phyloP scores from a whole-genome alignment of 108 stramenopile species.

The Fragilaria radians region DNA sequence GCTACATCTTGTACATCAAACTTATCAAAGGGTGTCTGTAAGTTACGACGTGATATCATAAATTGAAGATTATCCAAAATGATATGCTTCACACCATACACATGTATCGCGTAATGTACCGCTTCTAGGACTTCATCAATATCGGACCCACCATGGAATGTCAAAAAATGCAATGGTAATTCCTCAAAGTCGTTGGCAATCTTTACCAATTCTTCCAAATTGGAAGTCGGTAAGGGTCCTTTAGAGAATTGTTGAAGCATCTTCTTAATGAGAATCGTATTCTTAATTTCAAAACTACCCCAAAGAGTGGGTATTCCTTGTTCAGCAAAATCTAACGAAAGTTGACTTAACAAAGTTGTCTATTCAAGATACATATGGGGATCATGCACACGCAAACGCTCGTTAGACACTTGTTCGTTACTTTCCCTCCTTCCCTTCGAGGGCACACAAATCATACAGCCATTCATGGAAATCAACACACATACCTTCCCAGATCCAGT shows the following conservation, averaged over 20 bases:
- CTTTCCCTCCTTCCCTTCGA: too few species aligned
- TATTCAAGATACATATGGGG: too few species aligned
- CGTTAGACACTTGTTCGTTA: too few species aligned
- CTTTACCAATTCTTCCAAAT: constrained; percentile 37
- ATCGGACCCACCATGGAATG: constrained; percentile 92
- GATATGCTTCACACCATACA: constrained; percentile 87
- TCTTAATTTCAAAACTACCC: constrained; percentile 97
- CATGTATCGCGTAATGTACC: constrained; percentile 95
- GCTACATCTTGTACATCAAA: constrained; percentile 93
- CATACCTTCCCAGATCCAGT: constrained; percentile 75
- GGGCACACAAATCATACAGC: constrained; percentile 1
- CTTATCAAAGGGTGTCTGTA: constrained; percentile 52
- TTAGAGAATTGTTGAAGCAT: constrained; percentile 86
- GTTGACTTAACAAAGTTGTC: constrained; percentile 93
- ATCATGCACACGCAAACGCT: too few species aligned
- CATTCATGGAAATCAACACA: constrained; percentile 4
- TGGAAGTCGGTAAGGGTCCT: constrained; percentile 49
- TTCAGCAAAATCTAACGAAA: constrained; percentile 88
- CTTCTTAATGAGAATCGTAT: constrained; percentile 85
- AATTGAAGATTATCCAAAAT: constrained; percentile 99
- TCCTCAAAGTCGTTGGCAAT: constrained; percentile 80
- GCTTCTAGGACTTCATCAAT: constrained; percentile 92
- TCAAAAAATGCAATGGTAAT: constrained; percentile 91
- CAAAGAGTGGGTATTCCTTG: constrained; percentile 88
- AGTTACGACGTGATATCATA: constrained; percentile 79